A percentile compares a stretch with the other conserved stretches of the same genome.
These are phyloP conservation scores for Passalora sequoiae DNA, from an alignment of 2,329 filamentous ascomycete genomes.

Conservation along the genomic window DNA sequence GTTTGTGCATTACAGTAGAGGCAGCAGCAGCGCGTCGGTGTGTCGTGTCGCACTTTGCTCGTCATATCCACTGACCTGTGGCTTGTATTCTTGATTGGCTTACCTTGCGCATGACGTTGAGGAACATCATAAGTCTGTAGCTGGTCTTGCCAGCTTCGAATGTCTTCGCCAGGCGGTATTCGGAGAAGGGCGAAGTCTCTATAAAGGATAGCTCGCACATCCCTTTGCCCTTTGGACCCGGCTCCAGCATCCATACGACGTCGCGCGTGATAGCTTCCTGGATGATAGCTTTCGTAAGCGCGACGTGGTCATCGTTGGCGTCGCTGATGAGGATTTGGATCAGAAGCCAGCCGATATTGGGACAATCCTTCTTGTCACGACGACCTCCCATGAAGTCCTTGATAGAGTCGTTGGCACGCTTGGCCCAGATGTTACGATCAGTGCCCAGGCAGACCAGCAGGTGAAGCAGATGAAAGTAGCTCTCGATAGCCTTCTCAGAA, in stretches of 20 bases:
- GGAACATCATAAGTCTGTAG: constrained; percentile 23
- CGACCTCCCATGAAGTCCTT: constrained; percentile 16
- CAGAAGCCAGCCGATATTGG: constrained; percentile 22
- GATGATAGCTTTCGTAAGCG: constrained; percentile 21
- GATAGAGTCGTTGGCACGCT: constrained; percentile 14
- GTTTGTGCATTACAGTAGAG: too few species aligned
- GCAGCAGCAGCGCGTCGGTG: too few species aligned
- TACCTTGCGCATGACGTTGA: constrained; percentile 21
- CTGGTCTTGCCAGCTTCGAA: constrained; percentile 21
- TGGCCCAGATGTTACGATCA: constrained; percentile 13
- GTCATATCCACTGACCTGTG: too few species aligned
- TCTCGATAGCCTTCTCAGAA: constrained; percentile 23
- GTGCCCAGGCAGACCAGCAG: constrained; percentile 21
- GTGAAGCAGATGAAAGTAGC: constrained; percentile 25
- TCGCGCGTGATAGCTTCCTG: constrained; percentile 24
- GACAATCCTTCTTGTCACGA: constrained; percentile 16
- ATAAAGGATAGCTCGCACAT: constrained; percentile 22
- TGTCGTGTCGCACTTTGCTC: too few species aligned
- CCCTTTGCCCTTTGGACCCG: constrained; percentile 7
- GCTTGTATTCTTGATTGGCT: too few species aligned
- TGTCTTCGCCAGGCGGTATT: constrained; percentile 20
- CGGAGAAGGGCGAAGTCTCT: constrained; percentile 16
- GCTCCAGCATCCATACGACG: constrained; percentile 25
- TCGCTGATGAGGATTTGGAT: constrained; percentile 22
- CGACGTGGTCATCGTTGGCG: constrained; percentile 12